Evolutionary conservation across 768 basidiomycete genomes (phyloP).

Genomic region (Pisolithus albus): DNA sequence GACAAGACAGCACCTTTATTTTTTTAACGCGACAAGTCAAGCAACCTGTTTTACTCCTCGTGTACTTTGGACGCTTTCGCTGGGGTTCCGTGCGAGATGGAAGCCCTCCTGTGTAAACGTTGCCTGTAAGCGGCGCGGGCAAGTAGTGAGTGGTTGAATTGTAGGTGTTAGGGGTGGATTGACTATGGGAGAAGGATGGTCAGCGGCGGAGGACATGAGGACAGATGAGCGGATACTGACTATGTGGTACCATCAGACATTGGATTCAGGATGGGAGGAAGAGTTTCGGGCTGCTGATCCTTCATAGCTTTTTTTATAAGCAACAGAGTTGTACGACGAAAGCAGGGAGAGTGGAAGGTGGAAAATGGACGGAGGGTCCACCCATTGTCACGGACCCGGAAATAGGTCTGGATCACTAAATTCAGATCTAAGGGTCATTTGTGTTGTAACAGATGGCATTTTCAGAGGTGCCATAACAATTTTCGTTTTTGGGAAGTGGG

Average conservation of each 20-base stretch:
- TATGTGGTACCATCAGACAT: constrained; percentile 52
- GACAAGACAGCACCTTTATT: constrained; percentile 65
- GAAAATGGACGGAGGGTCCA: constrained; percentile 34
- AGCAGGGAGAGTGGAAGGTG: constrained; percentile 29
- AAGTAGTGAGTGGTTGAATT: constrained; percentile 35
- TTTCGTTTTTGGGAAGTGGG: constrained; percentile 35
- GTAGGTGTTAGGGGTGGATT: constrained; percentile 35
- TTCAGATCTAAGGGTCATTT: constrained; percentile 72
- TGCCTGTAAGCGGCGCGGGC: constrained; percentile 23
- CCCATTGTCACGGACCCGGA: constrained; percentile 36
- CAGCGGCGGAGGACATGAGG: constrained; percentile 6
- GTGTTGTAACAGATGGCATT: constrained; percentile 39
- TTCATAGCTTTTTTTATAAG: constrained; percentile 50
- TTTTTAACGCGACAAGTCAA: constrained; percentile 91
- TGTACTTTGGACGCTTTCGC: constrained; percentile 87
- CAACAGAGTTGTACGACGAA: constrained; percentile 23
- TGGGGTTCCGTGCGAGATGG: constrained; percentile 44
- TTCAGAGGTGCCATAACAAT: constrained; percentile 33
- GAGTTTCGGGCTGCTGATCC: constrained; percentile 30
- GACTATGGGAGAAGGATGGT: constrained; percentile 22
- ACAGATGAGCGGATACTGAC: constrained; percentile 32
- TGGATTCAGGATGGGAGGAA: constrained; percentile 34
- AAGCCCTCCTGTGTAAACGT: constrained; percentile 40
- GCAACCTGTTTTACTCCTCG: constrained; percentile 91
- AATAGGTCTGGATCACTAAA: constrained; percentile 49